phyloP scores from a whole-genome alignment of 768 basidiomycete genomes.

The Lentinula raphanica region DNA sequence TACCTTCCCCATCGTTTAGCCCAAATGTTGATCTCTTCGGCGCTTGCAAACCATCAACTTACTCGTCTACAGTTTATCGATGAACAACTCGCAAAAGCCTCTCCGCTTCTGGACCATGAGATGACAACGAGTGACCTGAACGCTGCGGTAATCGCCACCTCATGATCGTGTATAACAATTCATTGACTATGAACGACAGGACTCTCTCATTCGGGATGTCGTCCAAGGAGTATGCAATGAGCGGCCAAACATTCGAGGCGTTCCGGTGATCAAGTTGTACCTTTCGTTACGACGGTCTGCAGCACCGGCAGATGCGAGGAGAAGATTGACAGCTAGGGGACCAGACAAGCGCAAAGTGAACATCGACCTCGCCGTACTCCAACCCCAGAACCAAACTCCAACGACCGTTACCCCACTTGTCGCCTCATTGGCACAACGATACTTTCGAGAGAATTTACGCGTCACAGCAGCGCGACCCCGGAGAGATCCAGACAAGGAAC shows the following conservation, averaged over 20 bases:
- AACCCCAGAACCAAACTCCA: slow-evolving; percentile 43
- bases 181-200: background rate
- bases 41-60: slow-evolving; percentile 23
- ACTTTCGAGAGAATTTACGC: slow-evolving; percentile 49
- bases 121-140: background rate
- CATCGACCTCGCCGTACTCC: slow-evolving; percentile 53
- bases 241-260: background rate
- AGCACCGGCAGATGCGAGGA: background rate
- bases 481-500: slow-evolving; percentile 22
- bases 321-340: background rate
- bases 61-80: slow-evolving; percentile 30
- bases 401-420: slow-evolving; percentile 66
- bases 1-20: slow-evolving; percentile 45
- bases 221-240: background rate
- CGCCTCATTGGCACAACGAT: slow-evolving; percentile 40
- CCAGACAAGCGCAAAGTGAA: slow-evolving; percentile 27
- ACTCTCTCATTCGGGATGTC: background rate
- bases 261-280: background rate
- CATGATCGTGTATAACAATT: no score
- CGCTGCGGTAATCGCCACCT: background rate
- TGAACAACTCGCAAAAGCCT: slow-evolving; percentile 21
- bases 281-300: background rate
- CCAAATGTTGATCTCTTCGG: slow-evolving; percentile 39
- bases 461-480: slow-evolving; percentile 47
- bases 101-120: background rate